Conservation (phyloP, 208 protist genomes). For the Acanthamoeba castellanii region DNA sequence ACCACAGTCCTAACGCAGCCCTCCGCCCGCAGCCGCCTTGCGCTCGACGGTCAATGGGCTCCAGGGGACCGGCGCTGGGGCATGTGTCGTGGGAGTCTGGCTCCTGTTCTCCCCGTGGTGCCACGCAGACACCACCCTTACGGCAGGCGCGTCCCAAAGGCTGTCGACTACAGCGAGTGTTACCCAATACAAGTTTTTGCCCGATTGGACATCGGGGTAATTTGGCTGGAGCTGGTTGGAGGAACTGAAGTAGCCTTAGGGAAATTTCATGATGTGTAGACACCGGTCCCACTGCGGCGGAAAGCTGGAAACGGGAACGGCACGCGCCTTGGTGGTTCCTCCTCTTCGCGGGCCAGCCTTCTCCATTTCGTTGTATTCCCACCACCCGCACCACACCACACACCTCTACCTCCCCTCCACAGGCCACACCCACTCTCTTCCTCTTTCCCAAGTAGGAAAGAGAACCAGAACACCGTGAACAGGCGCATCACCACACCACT, state of each 20-base stretch:
- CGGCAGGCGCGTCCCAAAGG: neutral
- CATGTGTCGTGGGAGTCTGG: neutral
- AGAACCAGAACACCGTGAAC: neutral
- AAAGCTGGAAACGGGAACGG: conserved; percentile 9
- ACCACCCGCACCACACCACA: neutral
- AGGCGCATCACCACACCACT: neutral
- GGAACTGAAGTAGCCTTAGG: neutral
- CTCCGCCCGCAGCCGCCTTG: no score
- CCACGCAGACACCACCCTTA: no score
- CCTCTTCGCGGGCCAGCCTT: neutral
- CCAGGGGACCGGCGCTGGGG: no score
- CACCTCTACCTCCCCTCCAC: neutral
- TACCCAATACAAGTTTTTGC: neutral
- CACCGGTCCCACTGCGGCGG: neutral
- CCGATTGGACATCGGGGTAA: neutral
- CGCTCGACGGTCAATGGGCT: no score
- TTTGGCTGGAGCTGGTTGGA: neutral
- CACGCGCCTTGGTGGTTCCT: neutral
- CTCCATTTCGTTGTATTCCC: conserved; percentile 32
- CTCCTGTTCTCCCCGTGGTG: neutral
- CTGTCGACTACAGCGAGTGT: neutral
- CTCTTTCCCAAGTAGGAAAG: neutral
- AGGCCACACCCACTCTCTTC: neutral
- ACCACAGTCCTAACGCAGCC: no score
- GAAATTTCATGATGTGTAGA: neutral